Evolutionary conservation across 345 rosid genomes (phyloP), one percentile per base, ranked within the genome.

Genomic region (Melastoma malabathricum): DNA sequence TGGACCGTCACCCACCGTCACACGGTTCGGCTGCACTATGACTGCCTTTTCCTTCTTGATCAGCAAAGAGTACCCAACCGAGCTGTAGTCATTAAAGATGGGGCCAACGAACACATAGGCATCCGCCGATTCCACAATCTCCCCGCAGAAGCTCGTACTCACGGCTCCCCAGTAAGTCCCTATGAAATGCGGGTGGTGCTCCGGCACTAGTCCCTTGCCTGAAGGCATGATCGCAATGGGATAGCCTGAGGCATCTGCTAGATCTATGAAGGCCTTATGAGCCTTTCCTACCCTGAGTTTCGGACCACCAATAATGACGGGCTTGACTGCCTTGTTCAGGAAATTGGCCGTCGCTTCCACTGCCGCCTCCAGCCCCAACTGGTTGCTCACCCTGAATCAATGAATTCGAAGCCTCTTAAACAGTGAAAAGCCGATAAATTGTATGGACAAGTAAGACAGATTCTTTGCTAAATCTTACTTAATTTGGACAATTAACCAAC

Each of bases 141-240:
- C 86, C 58, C 78, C 83, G 0, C 72, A 65, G 62, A 79, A 76
- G 69, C 67, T 57, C 14, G 90, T 68, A 49, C 90, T 82, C 41
- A 79, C 86, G 48, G 86, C 86, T 44, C 90, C 90, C 90, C 90
- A 82, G 38, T 79, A 82, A 13, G 90, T 82, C 43, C 90, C 90
- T 2, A 76, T 82, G 71, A 82, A 82, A 47, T 76, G 69, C 0
- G 79, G 81, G 64, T 68, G 83, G 48, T 71, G 73, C 68, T 82
- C 90, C 3, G 73, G 78, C 27, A 73, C 81, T 31, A 79, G 53
- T 27, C 90, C 90, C 61, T 82, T 82, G 25, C 59, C 81, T 0
- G 90, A 79, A 17, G 90, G 90, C 90, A 82, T 82, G 34, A 79
- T 55, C 25, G 83, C 76, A 18, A 82, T 0, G 1, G 90, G 81